These are phyloP conservation scores for Dendrocalamus latiflorus DNA, from an alignment of 202 grass and related monocot genomes.

Conservation along the genomic window DNA sequence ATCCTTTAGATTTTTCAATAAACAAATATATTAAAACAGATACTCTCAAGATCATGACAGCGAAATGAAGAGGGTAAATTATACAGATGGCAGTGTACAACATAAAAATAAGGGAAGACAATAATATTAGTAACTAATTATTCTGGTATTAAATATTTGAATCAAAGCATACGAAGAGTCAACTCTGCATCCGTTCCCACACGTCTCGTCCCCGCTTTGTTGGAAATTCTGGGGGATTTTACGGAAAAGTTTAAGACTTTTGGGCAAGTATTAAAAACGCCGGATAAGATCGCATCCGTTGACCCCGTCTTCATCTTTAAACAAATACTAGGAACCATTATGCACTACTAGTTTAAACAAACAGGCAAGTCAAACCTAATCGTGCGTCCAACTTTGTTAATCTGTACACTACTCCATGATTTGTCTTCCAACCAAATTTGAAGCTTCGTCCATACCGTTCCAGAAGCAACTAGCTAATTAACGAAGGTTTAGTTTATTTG, in stretches of 20 bases:
- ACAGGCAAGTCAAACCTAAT: slow-evolving; percentile 29
- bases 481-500: not conserved
- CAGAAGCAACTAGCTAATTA: not conserved
- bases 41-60: too few species aligned
- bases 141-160: not conserved
- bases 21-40: too few species aligned
- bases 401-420: not conserved
- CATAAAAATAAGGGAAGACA: not conserved
- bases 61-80: too few species aligned
- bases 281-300: slow-evolving; percentile 20
- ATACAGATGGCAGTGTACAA: not conserved
- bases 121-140: too few species aligned
- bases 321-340: not conserved
- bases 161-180: not conserved
- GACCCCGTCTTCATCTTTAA: slow-evolving; percentile 1
- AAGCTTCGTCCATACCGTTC: not conserved
- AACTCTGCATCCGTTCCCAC: not conserved
- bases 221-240: not conserved
- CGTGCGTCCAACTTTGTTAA: too few species aligned
- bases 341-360: not conserved
- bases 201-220: not conserved
- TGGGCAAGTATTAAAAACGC: not conserved
- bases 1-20: too few species aligned
- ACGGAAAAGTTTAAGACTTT: not conserved
- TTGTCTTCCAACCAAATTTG: not conserved